phyloP scores from a whole-genome alignment of 805 yeast species.

The Saccharomycopsis schoenii region DNA sequence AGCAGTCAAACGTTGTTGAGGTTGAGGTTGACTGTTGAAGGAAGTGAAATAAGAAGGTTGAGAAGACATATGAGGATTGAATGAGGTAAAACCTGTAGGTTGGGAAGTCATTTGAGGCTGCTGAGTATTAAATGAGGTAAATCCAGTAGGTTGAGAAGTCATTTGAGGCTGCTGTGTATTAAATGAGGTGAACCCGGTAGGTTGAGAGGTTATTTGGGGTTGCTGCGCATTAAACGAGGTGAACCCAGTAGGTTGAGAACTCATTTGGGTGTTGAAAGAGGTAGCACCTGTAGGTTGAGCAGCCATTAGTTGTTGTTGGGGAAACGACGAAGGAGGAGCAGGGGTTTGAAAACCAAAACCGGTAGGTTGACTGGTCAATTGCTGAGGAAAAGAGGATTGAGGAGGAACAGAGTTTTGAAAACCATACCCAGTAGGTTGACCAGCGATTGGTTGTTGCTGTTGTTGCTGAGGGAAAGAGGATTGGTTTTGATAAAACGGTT shows the following conservation, averaged over 20 bases:
- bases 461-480: constrained; percentile 3
- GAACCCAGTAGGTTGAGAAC: constrained; percentile 19
- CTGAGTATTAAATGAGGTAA: constrained; percentile 14
- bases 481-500: constrained; percentile 17
- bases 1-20: constrained; percentile 22
- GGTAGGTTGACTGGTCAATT: neutral
- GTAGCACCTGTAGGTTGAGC: constrained; percentile 26
- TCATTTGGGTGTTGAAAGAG: constrained; percentile 17
- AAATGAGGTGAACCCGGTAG: constrained; percentile 24
- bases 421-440: constrained; percentile 11
- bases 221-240: constrained; percentile 11
- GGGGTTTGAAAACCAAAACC: constrained; percentile 11
- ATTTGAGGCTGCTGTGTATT: constrained; percentile 2
- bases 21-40: constrained; percentile 18
- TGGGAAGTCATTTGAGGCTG: neutral
- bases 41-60: constrained; percentile 18
- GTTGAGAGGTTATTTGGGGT: constrained; percentile 19
- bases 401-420: constrained; percentile 6
- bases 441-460: neutral
- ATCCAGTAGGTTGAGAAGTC: constrained; percentile 19
- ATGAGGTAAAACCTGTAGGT: constrained; percentile 15
- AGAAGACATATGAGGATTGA: constrained; percentile 3
- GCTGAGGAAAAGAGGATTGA: constrained; percentile 4
- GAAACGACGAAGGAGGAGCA: constrained; percentile 24
- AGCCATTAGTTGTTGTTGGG: constrained; percentile 17